Conservation (phyloP, 2,329 filamentous ascomycete genomes). For the Leptographium procerum region DNA sequence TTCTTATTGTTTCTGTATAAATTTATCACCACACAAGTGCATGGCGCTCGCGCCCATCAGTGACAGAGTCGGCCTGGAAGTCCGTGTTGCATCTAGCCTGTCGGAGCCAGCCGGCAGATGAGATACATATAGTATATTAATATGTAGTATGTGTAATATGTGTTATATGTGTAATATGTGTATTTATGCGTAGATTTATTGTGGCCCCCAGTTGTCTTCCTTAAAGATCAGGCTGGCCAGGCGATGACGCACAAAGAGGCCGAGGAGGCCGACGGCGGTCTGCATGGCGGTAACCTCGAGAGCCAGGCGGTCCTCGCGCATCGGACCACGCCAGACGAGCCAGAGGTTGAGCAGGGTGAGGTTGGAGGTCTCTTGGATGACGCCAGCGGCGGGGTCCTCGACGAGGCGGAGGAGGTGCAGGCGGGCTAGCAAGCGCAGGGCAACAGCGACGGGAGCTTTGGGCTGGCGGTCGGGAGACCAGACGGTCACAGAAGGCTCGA, state of each 20-base stretch:
- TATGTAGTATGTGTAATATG: too few relatives aligned
- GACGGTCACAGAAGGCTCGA: conserved; percentile 76
- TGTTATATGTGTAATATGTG: too few relatives aligned
- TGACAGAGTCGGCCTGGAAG: too few relatives aligned
- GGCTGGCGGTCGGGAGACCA: conserved; percentile 62
- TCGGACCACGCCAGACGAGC: conserved; percentile 88
- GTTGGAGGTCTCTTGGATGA: conserved; percentile 73
- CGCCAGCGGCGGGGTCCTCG: conserved; percentile 54
- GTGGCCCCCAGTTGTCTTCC: conserved; percentile 64
- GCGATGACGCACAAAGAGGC: conserved; percentile 74
- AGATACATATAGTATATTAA: neutral
- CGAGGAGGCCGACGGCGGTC: conserved; percentile 61
- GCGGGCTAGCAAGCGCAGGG: conserved; percentile 56
- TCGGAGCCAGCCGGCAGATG: neutral
- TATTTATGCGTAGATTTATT: too few relatives aligned
- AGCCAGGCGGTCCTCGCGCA: conserved; percentile 76
- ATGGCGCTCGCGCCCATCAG: neutral
- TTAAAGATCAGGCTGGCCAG: conserved; percentile 83
- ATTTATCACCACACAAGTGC: neutral
- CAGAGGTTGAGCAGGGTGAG: conserved; percentile 91
- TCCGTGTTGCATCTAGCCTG: too few relatives aligned
- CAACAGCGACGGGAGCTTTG: conserved; percentile 46
- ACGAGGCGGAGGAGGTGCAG: conserved; percentile 58
- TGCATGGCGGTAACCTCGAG: conserved; percentile 74
- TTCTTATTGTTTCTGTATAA: neutral